Conservation (phyloP, 1,139 yeast species). For the Sugiyamaella paludigena region DNA sequence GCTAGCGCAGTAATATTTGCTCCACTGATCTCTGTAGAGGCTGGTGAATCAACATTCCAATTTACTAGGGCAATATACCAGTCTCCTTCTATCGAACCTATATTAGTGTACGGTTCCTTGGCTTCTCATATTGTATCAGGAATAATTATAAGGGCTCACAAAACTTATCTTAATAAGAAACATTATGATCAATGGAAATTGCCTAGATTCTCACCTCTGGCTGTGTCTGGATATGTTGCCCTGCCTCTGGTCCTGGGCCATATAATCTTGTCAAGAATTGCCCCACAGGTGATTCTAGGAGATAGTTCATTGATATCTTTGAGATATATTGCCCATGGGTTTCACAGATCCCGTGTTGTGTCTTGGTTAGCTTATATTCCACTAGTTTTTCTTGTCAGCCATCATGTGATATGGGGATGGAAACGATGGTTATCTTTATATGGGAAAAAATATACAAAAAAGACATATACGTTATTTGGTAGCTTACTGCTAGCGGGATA, state of each 20-base stretch:
- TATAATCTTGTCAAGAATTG: constrained; percentile 46
- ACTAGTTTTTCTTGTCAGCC: constrained; percentile 36
- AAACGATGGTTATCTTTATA: constrained; percentile 35
- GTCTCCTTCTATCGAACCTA: constrained; percentile 49
- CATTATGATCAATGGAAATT: constrained; percentile 26
- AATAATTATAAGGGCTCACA: constrained; percentile 44
- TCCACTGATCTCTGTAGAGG: constrained; percentile 50
- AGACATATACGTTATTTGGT: constrained; percentile 13
- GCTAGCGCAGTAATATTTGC: constrained; percentile 52
- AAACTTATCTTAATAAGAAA: constrained; percentile 35
- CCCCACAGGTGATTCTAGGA: constrained; percentile 57
- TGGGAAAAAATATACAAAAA: constrained; percentile 18
- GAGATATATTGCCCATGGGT: constrained; percentile 51
- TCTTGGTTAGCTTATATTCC: constrained; percentile 33
- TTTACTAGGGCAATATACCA: constrained; percentile 64
- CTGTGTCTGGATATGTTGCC: constrained; percentile 59
- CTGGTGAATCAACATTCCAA: constrained; percentile 57
- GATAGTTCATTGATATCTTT: constrained; percentile 60
- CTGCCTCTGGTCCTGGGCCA: constrained; percentile 51
- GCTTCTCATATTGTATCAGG: constrained; percentile 57
- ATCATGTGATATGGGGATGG: constrained; percentile 46
- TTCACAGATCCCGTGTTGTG: constrained; percentile 28
- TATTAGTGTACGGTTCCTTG: constrained; percentile 49
- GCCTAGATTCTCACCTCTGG: constrained; percentile 48
- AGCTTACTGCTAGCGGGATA: constrained; percentile 17